These are phyloP conservation scores for Clarireedia monteithiana DNA, from an alignment of 2,329 filamentous ascomycete species.

Conservation along the genomic window DNA sequence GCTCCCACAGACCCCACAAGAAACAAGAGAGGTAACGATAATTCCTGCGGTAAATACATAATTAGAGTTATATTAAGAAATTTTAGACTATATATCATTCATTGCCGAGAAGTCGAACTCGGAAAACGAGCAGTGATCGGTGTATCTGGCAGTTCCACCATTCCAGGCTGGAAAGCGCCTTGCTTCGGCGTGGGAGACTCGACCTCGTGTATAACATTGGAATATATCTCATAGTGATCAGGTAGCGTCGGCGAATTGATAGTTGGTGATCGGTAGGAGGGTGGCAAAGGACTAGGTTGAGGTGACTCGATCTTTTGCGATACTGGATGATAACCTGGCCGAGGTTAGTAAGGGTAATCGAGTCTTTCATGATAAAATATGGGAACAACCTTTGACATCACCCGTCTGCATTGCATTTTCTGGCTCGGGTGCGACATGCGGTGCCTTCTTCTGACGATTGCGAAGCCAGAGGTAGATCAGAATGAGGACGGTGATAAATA, in stretches of 20 bases:
- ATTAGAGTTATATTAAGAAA: too few relatives aligned
- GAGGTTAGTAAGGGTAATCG: background rate
- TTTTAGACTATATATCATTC: too few relatives aligned
- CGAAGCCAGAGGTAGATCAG: background rate
- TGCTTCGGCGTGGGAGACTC: background rate
- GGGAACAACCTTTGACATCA: background rate
- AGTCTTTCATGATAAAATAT: background rate
- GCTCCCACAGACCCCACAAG: too few relatives aligned
- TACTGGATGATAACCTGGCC: background rate
- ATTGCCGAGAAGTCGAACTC: too few relatives aligned
- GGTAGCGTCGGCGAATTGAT: background rate
- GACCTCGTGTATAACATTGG: background rate
- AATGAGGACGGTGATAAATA: background rate
- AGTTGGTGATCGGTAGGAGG: slow-evolving; percentile 1
- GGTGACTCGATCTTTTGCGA: background rate
- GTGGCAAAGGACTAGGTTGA: slow-evolving; percentile 1
- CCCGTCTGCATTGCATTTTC: background rate
- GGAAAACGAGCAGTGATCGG: background rate
- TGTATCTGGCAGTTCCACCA: background rate
- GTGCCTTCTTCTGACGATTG: background rate
- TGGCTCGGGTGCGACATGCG: background rate
- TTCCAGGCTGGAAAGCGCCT: background rate
- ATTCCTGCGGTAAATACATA: too few relatives aligned
- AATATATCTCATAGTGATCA: slow-evolving; percentile 2
- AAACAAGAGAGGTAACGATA: too few relatives aligned